A percentile compares a stretch with the other conserved stretches of the same genome.
These are phyloP conservation scores for Xerocomus alliaceus DNA, from an alignment of 1,284 basidiomycete species.

Conservation along the genomic window DNA sequence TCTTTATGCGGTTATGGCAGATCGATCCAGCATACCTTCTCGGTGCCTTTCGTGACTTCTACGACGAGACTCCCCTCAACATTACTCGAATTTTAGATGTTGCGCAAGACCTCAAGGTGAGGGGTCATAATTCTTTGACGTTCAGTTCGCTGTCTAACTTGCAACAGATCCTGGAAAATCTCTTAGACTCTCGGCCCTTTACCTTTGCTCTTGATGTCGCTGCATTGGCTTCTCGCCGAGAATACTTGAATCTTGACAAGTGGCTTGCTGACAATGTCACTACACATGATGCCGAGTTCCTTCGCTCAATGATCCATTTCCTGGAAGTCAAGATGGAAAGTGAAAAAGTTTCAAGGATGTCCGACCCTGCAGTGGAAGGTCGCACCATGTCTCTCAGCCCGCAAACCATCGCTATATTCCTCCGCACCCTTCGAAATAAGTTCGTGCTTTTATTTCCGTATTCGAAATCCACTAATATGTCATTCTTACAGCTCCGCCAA, in stretches of 20 bases:
- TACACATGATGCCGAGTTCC: constrained; percentile 83
- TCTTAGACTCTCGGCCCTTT: constrained; percentile 88
- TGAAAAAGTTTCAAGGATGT: constrained; percentile 79
- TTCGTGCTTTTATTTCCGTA: constrained; percentile 45
- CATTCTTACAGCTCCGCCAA: constrained; percentile 57
- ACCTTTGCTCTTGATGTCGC: constrained; percentile 93
- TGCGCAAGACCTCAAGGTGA: constrained; percentile 90
- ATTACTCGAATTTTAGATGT: constrained; percentile 95
- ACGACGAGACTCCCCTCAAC: constrained; percentile 91
- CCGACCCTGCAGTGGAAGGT: constrained; percentile 79
- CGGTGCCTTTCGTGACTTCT: constrained; percentile 88
- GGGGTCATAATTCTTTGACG: constrained; percentile 22
- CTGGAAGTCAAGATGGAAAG: constrained; percentile 90
- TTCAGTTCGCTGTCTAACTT: constrained; percentile 2
- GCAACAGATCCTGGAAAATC: constrained; percentile 82
- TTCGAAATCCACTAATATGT: constrained; percentile 6
- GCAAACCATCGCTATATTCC: constrained; percentile 89
- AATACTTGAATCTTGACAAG: constrained; percentile 94
- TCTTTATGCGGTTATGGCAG: constrained; percentile 96
- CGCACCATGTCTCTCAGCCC: constrained; percentile 85
- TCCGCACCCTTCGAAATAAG: constrained; percentile 85
- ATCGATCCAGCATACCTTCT: constrained; percentile 86
- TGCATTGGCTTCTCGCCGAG: constrained; percentile 88
- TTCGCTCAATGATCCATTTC: constrained; percentile 87
- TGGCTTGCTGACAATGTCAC: constrained; percentile 92